Conservation (phyloP, 2,329 filamentous ascomycete genomes). For the Trichophyton simii region DNA sequence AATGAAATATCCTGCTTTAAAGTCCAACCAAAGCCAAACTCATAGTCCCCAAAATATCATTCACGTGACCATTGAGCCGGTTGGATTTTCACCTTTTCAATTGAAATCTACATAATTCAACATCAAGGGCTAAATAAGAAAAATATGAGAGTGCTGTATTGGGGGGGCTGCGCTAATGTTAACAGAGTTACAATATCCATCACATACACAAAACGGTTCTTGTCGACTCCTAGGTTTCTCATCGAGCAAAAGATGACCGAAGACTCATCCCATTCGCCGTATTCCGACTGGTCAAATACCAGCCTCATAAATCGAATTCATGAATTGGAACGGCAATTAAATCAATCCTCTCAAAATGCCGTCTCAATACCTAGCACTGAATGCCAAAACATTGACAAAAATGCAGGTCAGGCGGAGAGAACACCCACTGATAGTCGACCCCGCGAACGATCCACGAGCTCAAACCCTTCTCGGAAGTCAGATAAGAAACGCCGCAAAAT, state of each 20-base stretch:
- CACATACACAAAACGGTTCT: background rate
- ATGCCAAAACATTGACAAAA: constrained; percentile 5
- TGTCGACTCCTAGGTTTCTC: background rate
- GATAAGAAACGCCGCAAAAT: constrained; percentile 44
- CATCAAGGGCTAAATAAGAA: background rate
- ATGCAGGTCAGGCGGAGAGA: background rate
- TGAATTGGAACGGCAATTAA: constrained; percentile 54
- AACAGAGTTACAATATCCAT: background rate
- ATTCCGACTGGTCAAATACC: constrained; percentile 52
- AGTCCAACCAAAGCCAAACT: too few species aligned
- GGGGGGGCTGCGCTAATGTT: background rate
- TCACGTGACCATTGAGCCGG: too few species aligned
- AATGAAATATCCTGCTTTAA: too few species aligned
- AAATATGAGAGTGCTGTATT: background rate
- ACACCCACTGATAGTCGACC: background rate
- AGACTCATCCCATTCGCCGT: constrained; percentile 29
- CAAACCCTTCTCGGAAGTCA: constrained; percentile 20
- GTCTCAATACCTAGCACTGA: constrained; percentile 25
- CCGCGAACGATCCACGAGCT: constrained; percentile 14
- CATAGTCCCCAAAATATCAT: too few species aligned
- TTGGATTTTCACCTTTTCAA: too few species aligned
- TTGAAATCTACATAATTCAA: background rate
- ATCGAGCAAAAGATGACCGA: background rate
- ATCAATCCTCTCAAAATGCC: constrained; percentile 21
- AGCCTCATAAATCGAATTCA: constrained; percentile 57